Evolutionary conservation across 345 rosid species (phyloP).

Genomic region (Moricandia moricandioides): DNA sequence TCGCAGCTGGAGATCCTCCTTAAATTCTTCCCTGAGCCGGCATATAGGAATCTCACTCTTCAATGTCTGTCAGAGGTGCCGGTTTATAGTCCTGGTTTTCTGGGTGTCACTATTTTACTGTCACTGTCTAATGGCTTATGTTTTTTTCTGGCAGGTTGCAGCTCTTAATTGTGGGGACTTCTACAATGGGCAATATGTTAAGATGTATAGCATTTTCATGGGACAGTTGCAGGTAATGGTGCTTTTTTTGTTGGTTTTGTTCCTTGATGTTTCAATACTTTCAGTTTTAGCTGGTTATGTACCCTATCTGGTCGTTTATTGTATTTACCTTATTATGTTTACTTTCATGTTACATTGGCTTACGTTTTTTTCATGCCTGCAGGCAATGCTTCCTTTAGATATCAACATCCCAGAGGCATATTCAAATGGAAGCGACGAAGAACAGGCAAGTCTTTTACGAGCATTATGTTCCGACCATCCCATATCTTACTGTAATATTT

Average conservation of each 20-base stretch:
- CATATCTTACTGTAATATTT: neutral
- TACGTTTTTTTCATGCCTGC: constrained; percentile 16
- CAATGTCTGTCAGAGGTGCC: constrained; percentile 87
- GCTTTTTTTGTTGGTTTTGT: neutral
- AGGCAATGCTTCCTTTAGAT: constrained; percentile 65
- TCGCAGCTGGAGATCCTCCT: constrained; percentile 86
- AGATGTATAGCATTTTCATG: constrained; percentile 73
- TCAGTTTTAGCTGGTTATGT: neutral
- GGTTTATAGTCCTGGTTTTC: neutral
- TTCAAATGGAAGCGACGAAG: constrained; percentile 77
- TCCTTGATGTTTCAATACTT: neutral
- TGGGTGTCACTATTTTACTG: neutral
- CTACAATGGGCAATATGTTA: constrained; percentile 71
- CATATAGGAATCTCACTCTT: constrained; percentile 85
- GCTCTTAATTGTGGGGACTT: constrained; percentile 81
- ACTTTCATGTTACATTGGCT: constrained; percentile 6
- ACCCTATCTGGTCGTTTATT: neutral
- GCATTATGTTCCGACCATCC: neutral
- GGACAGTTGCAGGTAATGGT: constrained; percentile 71
- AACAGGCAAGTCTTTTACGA: constrained; percentile 52
- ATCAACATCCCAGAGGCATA: constrained; percentile 87
- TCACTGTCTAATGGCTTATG: constrained; percentile 12
- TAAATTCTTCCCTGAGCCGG: constrained; percentile 70
- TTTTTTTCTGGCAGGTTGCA: constrained; percentile 63
- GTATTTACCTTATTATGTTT: neutral